Base-by-base conservation (phyloP, 2,329 filamentous ascomycete genomes). In the Fusarium austroafricanum region DNA sequence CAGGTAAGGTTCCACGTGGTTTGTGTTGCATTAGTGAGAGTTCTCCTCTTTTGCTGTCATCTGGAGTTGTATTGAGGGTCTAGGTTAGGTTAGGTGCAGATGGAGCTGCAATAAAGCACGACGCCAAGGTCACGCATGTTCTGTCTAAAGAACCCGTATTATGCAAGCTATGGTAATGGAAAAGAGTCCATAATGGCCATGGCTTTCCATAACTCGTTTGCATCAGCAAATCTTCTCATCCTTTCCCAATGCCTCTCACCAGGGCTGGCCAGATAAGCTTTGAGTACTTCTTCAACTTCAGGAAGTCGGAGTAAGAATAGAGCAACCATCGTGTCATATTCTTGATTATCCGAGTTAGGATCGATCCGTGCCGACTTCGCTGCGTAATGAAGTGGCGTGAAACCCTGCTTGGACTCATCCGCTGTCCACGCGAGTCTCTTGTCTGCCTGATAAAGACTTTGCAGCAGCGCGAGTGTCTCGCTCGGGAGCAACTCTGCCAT, bases 381-480 rank as follows among this genome's bases (percentile, higher is more conserved):
- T 5, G 46, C 31, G 11, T 54, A 0, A 4, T 55, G 33, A 2
- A 55, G 17, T 1, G 52, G 52, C 1, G 18, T 49, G 1, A 39
- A 3, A 1, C 6, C 5, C 1, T 2, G 1, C 1, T 26, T 0
- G 1, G 38, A 26, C 3, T 26, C 0, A 3, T 53, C 50, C 14
- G 20, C 4, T 2, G 11, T 5, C 28, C 12, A 45, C 7, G 39
- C 38, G 9, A 53, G 28, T 7, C 12, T 28, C 0, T n/a, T 5
- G 2, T 45, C 14, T 17, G 20, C 38, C 2, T 10, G 0, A 7
- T 26, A 9, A 2, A 49, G 21, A 17, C 0, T 0, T 1, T 3
- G 15, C n/a, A n/a, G n/a, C n/a, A n/a, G n/a, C n/a, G n/a, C n/a
- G n/a, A n/a, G n/a, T n/a, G n/a, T n/a, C n/a, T n/a, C n/a, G n/a